Percentiles rank a stretch among this genome's conserved stretches.
These are phyloP conservation scores for Rugonectria rugulosa DNA, from an alignment of 2,329 filamentous ascomycete species.

Conservation along the genomic window DNA sequence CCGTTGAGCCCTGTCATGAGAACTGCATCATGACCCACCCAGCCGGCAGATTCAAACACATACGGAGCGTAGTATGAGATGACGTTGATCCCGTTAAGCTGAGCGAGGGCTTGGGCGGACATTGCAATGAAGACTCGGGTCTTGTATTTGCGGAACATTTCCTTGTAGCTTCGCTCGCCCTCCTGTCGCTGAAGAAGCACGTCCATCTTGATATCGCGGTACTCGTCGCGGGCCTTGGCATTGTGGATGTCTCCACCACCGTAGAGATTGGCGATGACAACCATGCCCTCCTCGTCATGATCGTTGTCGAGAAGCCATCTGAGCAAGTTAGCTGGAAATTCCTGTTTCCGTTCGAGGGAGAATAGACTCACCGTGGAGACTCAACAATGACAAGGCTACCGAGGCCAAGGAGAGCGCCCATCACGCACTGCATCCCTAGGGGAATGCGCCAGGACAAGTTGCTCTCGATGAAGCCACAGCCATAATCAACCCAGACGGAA, in stretches of 20 bases:
- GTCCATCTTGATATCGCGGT: conserved; percentile 98
- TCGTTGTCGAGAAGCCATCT: conserved; percentile 98
- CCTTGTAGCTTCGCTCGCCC: conserved; percentile 86
- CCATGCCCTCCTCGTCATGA: conserved; percentile 96
- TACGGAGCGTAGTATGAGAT: conserved; percentile 98
- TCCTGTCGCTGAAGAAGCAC: conserved; percentile 93
- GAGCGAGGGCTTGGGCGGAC: conserved; percentile 94
- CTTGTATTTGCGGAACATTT: conserved; percentile 94
- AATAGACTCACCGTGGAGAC: conserved; percentile 78
- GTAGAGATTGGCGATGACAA: conserved; percentile 97
- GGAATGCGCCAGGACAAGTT: conserved; percentile 92
- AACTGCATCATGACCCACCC: conserved; percentile 87
- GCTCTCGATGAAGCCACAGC: conserved; percentile 87
- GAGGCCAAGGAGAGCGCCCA: conserved; percentile 84
- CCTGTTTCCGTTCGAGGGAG: conserved; percentile 7
- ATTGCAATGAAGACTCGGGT: conserved; percentile 97
- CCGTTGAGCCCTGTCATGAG: conserved; percentile 98
- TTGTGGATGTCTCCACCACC: conserved; percentile 96
- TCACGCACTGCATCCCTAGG: conserved; percentile 89
- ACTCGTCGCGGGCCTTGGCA: conserved; percentile 90
- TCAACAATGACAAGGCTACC: conserved; percentile 95
- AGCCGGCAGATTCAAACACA: conserved; percentile 97
- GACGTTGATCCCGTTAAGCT: conserved; percentile 98
- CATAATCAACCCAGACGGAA: conserved; percentile 99
- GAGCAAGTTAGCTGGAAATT: conserved; percentile 36